These are phyloP conservation scores for Trichophyton mentagrophytes DNA, from an alignment of 2,329 filamentous ascomycete genomes.

Conservation along the genomic window DNA sequence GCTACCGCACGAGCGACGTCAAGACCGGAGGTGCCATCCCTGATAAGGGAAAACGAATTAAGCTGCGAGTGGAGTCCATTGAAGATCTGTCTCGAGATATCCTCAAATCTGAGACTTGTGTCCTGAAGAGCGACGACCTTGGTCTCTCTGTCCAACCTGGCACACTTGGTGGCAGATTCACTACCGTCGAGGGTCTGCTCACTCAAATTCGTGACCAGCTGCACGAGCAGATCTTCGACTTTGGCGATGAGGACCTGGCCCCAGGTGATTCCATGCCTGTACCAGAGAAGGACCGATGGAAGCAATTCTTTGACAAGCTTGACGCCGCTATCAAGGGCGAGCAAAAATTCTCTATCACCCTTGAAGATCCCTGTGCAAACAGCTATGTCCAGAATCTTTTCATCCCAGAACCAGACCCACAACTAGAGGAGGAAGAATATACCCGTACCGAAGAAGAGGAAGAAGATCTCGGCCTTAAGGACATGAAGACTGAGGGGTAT, in stretches of 20 bases:
- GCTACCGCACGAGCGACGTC: constrained; percentile 91
- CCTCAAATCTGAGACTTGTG: constrained; percentile 89
- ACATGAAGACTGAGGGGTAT: constrained; percentile 90
- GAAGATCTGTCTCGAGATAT: constrained; percentile 83
- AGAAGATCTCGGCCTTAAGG: constrained; percentile 76
- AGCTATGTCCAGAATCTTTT: constrained; percentile 85
- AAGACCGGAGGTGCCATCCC: constrained; percentile 94
- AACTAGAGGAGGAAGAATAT: constrained; percentile 72
- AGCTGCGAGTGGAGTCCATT: constrained; percentile 53
- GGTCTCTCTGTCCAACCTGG: constrained; percentile 80
- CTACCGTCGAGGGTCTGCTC: constrained; percentile 85
- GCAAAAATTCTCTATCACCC: constrained; percentile 65
- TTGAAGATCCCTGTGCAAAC: constrained; percentile 79
- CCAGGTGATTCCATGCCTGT: constrained; percentile 67
- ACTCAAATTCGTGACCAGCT: constrained; percentile 88
- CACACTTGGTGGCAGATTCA: constrained; percentile 90
- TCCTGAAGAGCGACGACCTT: constrained; percentile 74
- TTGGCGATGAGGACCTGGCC: constrained; percentile 41
- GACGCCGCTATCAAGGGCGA: constrained; percentile 68
- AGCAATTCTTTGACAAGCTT: constrained; percentile 64
- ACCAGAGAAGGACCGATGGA: constrained; percentile 60
- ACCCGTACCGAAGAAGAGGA: constrained; percentile 81
- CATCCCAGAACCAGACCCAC: constrained; percentile 67
- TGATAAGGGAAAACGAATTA: constrained; percentile 71
- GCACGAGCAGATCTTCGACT: constrained; percentile 73